phyloP scores from a whole-genome alignment of 345 rosid species.

The Lenwebbia sp. region DNA sequence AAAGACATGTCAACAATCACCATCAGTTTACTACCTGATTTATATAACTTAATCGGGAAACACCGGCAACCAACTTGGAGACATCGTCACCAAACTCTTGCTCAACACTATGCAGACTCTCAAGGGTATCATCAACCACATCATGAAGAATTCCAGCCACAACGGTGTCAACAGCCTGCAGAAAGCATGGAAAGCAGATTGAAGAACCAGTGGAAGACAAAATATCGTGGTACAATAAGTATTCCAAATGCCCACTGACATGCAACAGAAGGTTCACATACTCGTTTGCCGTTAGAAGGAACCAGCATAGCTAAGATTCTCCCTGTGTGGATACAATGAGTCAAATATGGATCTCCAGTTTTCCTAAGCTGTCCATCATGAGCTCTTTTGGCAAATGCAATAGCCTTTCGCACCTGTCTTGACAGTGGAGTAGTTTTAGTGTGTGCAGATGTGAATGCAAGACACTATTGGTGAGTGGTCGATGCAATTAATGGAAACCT shows the following conservation, averaged over 20 bases:
- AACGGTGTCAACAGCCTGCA: slow-evolving; percentile 56
- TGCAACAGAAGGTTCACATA: slow-evolving; percentile 5
- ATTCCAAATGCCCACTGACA: neutral
- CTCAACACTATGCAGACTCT: slow-evolving; percentile 33
- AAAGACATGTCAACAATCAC: neutral
- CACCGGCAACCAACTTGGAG: slow-evolving; percentile 50
- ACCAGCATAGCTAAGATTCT: slow-evolving; percentile 58
- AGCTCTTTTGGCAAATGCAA: slow-evolving; percentile 55
- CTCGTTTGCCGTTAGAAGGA: slow-evolving; percentile 46
- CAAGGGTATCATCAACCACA: slow-evolving; percentile 44
- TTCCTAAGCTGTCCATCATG: slow-evolving; percentile 57
- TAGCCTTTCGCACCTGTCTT: slow-evolving; percentile 80
- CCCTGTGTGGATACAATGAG: slow-evolving; percentile 61
- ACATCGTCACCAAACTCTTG: slow-evolving; percentile 63
- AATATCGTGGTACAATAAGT: neutral
- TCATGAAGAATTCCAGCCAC: slow-evolving; percentile 74
- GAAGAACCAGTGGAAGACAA: neutral
- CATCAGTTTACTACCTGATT: slow-evolving; percentile 38
- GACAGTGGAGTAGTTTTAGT: slow-evolving; percentile 20
- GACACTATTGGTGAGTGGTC: neutral
- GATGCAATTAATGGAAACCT: slow-evolving; percentile 25
- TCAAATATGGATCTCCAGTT: slow-evolving; percentile 63
- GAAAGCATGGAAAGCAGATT: neutral
- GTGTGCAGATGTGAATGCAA: slow-evolving; percentile 4
- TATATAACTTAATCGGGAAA: slow-evolving; percentile 55